phyloP scores from a whole-genome alignment of 2,329 filamentous ascomycete genomes.

The Xylariaceae sp. region DNA sequence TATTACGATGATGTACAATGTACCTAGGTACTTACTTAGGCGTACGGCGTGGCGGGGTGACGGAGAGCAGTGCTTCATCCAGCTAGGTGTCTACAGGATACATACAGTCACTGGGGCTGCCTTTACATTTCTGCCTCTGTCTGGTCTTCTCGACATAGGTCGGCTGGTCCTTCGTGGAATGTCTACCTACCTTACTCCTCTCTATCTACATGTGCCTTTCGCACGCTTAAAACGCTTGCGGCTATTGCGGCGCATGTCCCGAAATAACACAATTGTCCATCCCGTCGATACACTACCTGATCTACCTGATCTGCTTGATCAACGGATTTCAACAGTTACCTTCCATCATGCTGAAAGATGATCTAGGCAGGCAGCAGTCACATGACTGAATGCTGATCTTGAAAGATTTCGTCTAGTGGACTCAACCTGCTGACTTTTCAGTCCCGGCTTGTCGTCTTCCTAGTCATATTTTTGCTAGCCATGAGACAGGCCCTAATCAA shows the following conservation, averaged over 20 bases:
- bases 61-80: neutral
- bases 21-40: neutral
- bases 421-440: neutral
- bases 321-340: slow-evolving; percentile 10
- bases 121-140: neutral
- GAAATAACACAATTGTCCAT: slow-evolving; percentile 10
- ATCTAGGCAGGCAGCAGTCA: neutral
- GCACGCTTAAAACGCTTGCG: neutral
- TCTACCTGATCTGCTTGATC: slow-evolving; percentile 11
- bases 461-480: neutral
- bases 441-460: neutral
- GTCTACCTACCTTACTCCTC: neutral
- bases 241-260: slow-evolving; percentile 11
- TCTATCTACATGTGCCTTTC: neutral
- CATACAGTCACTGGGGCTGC: neutral
- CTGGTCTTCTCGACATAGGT: neutral
- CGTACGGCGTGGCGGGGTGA: neutral
- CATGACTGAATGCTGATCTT: neutral
- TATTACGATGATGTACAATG: neutral
- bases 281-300: slow-evolving; percentile 14
- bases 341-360: slow-evolving; percentile 1
- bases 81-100: neutral
- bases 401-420: neutral
- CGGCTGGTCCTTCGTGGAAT: neutral
- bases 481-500: neutral